Base-by-base conservation (phyloP, 306 rosid species). In the Pterocarpus macrocarpus region DNA sequence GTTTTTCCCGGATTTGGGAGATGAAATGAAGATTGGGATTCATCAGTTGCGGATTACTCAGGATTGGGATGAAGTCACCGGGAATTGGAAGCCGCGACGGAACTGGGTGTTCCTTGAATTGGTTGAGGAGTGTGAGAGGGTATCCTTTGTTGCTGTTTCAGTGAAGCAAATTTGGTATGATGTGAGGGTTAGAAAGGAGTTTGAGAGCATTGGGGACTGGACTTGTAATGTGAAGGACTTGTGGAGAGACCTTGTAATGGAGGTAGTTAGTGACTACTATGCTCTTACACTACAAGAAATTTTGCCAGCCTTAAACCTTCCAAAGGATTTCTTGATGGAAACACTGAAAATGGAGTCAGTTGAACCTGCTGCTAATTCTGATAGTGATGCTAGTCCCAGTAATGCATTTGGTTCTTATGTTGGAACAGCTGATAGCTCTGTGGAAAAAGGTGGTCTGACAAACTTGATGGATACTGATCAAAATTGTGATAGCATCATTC, bases 1-100 rank as follows among this genome's bases (percentile, higher is more conserved):
- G 58, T 90, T 95, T 83, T 95, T 93, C 85, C 97, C 98, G 0
- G 98, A 93, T 82, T 85, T 90, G 82, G 99, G 97, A 1, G 99
- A 95, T 62, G 96, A 93, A 68, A 62, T 91, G 73, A 87, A 56
- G 73, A 10, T 85, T 38, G 82, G 41, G 67, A 78, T 85, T 68
- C 66, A 55, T 5, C 80, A 56, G 17, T 39, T 90, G 71, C 72
- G 99, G 58, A 78, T 90, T 47, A 89, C 97, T 0, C 97, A 89
- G 44, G 97, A 90, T 59, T 93, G 99, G 97, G 80, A 86, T 64
- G 98, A 87, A 85, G 84, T 44, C 16, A 77, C 87, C 0, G 94
- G 64, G 17, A 61, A 76, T 32, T 95, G 98, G 99, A 44, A 71
- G 71, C 82, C n/a, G 1, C 89, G 99, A 5, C 93, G 93, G 78